Conservation (phyloP, 2,329 filamentous ascomycete genomes). For the Aspergillus ochraceus region DNA sequence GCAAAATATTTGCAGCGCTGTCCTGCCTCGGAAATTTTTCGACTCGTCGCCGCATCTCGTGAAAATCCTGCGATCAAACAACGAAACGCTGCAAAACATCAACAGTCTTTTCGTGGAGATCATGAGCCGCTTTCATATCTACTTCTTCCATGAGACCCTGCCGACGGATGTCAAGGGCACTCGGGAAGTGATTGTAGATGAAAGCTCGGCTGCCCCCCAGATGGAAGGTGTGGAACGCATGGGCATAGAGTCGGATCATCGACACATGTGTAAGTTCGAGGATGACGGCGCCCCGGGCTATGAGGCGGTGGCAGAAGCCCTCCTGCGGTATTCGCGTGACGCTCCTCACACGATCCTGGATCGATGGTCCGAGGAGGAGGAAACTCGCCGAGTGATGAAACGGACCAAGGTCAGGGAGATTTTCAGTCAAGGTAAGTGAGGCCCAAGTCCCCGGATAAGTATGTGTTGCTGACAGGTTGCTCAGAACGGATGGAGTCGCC, state of each 20-base stretch:
- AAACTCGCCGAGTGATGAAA: conserved; percentile 36
- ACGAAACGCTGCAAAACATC: conserved; percentile 72
- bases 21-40: conserved; percentile 66
- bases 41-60: conserved; percentile 68
- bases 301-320: conserved; percentile 51
- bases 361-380: conserved; percentile 62
- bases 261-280: conserved; percentile 71
- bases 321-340: conserved; percentile 49
- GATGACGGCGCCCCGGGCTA: conserved; percentile 66
- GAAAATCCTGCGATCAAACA: conserved; percentile 70
- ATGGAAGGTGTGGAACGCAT: conserved; percentile 70
- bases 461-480: not conserved
- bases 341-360: conserved; percentile 56
- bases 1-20: conserved; percentile 65
- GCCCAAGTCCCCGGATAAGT: not conserved
- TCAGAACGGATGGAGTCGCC: conserved; percentile 8
- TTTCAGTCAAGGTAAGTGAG: conserved; percentile 31
- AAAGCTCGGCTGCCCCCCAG: conserved; percentile 67
- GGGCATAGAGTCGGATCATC: conserved; percentile 73
- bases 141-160: conserved; percentile 74
- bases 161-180: conserved; percentile 68
- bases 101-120: conserved; percentile 72
- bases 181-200: conserved; percentile 65
- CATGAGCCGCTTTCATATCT: conserved; percentile 68
- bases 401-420: conserved; percentile 40